Conservation (phyloP, 257 asterid species). For the Voacanga thouarsii region DNA sequence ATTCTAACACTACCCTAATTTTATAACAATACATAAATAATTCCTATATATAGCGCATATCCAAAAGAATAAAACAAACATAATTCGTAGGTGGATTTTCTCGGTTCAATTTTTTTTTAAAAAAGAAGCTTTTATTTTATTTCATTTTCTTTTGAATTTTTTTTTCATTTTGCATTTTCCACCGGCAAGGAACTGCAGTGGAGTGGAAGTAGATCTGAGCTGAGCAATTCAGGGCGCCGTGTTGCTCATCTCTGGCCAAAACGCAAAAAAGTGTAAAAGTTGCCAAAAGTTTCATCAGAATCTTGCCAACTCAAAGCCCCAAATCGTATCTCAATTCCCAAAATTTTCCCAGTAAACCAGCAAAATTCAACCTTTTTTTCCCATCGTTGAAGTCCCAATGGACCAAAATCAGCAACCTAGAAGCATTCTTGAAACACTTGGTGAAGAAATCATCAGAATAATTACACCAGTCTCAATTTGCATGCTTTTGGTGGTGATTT, state of each 20-base stretch:
- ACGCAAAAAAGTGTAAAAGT: neutral
- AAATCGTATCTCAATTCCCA: neutral
- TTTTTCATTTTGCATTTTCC: too few species aligned
- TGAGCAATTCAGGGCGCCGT: neutral
- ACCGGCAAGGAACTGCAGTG: neutral
- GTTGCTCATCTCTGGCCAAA: neutral
- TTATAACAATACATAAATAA: too few species aligned
- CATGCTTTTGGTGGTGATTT: slow-evolving; percentile 76
- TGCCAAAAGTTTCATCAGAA: neutral
- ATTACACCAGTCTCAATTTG: slow-evolving; percentile 90
- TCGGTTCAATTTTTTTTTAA: too few species aligned
- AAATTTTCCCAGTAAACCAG: neutral
- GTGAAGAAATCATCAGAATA: slow-evolving; percentile 91
- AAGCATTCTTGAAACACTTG: slow-evolving; percentile 65
- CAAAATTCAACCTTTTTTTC: neutral
- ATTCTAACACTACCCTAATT: too few species aligned
- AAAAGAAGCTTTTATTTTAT: too few species aligned
- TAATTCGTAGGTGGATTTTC: too few species aligned
- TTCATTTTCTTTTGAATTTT: too few species aligned
- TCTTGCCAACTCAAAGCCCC: neutral
- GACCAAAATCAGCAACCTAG: slow-evolving; percentile 52
- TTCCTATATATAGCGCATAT: too few species aligned
- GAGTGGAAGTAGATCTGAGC: neutral
- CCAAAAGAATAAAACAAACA: too few species aligned
- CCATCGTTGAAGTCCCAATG: slow-evolving; percentile 38